Conservation (phyloP, 768 basidiomycete species). For the Leccinum incarnatum region DNA sequence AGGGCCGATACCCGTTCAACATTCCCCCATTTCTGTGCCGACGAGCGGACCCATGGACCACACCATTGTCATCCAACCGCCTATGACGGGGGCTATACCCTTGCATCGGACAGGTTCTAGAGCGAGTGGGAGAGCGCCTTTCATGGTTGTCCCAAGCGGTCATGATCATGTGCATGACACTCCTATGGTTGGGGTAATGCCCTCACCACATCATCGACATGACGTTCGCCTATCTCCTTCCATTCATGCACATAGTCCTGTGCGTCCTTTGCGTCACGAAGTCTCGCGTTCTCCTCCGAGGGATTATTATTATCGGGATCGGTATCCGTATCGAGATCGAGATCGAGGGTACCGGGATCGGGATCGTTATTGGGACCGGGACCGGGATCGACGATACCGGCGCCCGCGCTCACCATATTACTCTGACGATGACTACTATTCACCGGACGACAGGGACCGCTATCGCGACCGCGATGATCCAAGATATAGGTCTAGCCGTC, state of each 20-base stretch:
- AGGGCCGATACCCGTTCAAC: not conserved
- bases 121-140: slow-evolving; percentile 10
- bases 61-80: slow-evolving; percentile 22
- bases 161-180: slow-evolving; percentile 22
- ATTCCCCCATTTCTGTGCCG: slow-evolving; percentile 2
- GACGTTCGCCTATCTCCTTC: slow-evolving; percentile 24
- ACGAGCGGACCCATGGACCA: not conserved
- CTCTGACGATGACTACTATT: slow-evolving; percentile 8
- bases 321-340: not conserved
- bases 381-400: not conserved
- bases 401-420: not conserved
- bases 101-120: slow-evolving; percentile 21
- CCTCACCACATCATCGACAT: slow-evolving; percentile 5
- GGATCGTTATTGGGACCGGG: slow-evolving; percentile 1
- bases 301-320: slow-evolving; percentile 3
- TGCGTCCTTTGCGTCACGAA: not conserved
- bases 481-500: not conserved
- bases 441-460: slow-evolving; percentile 12
- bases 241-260: slow-evolving; percentile 19
- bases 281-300: slow-evolving; percentile 9
- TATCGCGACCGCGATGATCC: slow-evolving; percentile 10
- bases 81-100: slow-evolving; percentile 2
- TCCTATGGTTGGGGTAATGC: slow-evolving; percentile 15
- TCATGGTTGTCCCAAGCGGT: slow-evolving; percentile 14
- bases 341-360: not conserved